phyloP scores from a whole-genome alignment of 1,139 yeast species.

The Hyphopichia pseudoburtonii region DNA sequence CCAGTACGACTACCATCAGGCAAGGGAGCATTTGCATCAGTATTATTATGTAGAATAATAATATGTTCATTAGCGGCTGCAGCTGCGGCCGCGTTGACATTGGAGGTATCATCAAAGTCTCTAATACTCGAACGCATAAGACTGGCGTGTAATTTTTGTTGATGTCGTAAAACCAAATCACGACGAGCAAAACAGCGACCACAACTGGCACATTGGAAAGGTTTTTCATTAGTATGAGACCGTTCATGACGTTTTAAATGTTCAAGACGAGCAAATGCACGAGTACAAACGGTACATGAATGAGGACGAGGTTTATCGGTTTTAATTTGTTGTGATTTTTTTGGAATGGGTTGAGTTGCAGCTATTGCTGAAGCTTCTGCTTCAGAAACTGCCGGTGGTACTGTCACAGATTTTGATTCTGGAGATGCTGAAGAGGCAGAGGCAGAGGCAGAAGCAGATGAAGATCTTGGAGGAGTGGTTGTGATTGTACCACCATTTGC shows the following conservation, averaged over 20 bases:
- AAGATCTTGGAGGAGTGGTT: background rate
- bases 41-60: conserved; percentile 44
- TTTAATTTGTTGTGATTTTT: conserved; percentile 78
- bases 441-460: background rate
- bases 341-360: conserved; percentile 69
- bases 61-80: conserved; percentile 35
- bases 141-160: conserved; percentile 39
- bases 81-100: conserved; percentile 43
- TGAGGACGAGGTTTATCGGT: conserved; percentile 53
- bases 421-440: background rate
- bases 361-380: background rate
- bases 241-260: conserved; percentile 34
- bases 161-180: conserved; percentile 49
- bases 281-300: conserved; percentile 29
- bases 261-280: conserved; percentile 34
- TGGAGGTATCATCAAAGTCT: conserved; percentile 42
- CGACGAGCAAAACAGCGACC: conserved; percentile 51
- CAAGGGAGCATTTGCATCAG: conserved; percentile 39
- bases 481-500: no score
- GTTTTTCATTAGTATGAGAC: conserved; percentile 34
- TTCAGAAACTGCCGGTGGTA: conserved; percentile 10
- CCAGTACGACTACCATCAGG: background rate
- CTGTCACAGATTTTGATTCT: background rate
- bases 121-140: conserved; percentile 28
- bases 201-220: conserved; percentile 49